Percentiles rank a stretch among this genome's conserved stretches.
Conservation (phyloP, 192 early-diverging fungal species). For the Ramicandelaber brevisporus region DNA sequence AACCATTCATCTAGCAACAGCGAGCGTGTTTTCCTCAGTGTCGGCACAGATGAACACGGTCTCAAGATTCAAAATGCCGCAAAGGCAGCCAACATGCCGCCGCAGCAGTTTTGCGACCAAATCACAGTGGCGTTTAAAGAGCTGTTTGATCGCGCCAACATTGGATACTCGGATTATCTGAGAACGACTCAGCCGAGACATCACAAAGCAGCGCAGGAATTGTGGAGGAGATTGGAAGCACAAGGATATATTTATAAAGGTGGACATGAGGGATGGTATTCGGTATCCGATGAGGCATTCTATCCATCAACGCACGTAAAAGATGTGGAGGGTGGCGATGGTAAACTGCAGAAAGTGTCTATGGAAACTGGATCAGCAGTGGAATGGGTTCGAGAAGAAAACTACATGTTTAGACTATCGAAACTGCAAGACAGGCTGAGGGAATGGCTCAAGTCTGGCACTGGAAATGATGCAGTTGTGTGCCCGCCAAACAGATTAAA, state of each 20-base stretch:
- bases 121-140: conserved; percentile 20
- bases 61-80: conserved; percentile 93
- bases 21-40: conserved; percentile 23
- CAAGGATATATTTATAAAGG: conserved; percentile 77
- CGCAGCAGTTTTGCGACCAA: conserved; percentile 59
- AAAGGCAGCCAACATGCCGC: conserved; percentile 18
- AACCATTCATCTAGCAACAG: conserved; percentile 10
- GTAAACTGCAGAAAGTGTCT: no score
- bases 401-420: conserved; percentile 75
- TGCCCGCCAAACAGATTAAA: conserved; percentile 29
- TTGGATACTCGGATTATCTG: conserved; percentile 56
- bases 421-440: conserved; percentile 28
- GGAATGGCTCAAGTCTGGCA: conserved; percentile 47
- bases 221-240: conserved; percentile 48
- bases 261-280: conserved; percentile 79
- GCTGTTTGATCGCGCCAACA: conserved; percentile 43
- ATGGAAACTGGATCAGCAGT: conserved; percentile 64
- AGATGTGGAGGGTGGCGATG: no score
- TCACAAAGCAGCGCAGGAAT: conserved; percentile 26
- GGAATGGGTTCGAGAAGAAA: conserved; percentile 77
- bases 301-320: conserved; percentile 50
- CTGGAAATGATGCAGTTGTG: conserved; percentile 35
- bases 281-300: conserved; percentile 86
- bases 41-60: conserved; percentile 93
- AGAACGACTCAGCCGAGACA: conserved; percentile 68